A percentile compares a stretch with the other conserved stretches of the same genome.
Evolutionary conservation across 2,329 filamentous ascomycete genomes (phyloP).

Genomic region (Alternaria sp.): DNA sequence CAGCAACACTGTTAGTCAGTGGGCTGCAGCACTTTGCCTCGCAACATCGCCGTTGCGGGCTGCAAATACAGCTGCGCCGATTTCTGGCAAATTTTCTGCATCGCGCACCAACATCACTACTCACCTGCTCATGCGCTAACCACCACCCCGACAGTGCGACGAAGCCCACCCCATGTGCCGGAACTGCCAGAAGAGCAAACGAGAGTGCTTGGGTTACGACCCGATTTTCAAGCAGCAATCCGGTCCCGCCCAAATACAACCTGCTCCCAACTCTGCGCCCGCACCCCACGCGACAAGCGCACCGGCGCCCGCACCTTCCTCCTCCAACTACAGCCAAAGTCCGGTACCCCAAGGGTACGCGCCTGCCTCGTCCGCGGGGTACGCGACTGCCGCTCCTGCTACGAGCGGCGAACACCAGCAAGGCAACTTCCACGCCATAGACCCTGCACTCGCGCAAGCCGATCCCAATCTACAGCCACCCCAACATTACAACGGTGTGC

Average conservation of each 20-base stretch:
- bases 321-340: slow-evolving; percentile 45
- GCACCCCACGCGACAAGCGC: slow-evolving; percentile 42
- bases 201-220: slow-evolving; percentile 85
- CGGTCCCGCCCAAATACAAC: slow-evolving; percentile 74
- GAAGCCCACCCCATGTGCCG: slow-evolving; percentile 92
- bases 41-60: background rate
- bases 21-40: background rate
- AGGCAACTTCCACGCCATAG: slow-evolving; percentile 67
- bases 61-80: background rate
- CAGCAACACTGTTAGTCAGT: background rate
- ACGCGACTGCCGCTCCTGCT: slow-evolving; percentile 43
- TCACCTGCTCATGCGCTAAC: slow-evolving; percentile 33
- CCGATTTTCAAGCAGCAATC: slow-evolving; percentile 81
- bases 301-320: slow-evolving; percentile 41
- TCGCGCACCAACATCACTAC: slow-evolving; percentile 6
- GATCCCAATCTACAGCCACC: slow-evolving; percentile 39
- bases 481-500: slow-evolving; percentile 44
- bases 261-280: slow-evolving; percentile 62
- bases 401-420: slow-evolving; percentile 46
- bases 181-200: slow-evolving; percentile 88
- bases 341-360: slow-evolving; percentile 53
- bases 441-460: slow-evolving; percentile 66
- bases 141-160: slow-evolving; percentile 74
- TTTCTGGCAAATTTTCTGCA: slow-evolving; percentile 1
- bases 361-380: slow-evolving; percentile 52